These are phyloP conservation scores for Vickermania ingenoplastis DNA, from an alignment of 208 protist species.

Conservation along the genomic window DNA sequence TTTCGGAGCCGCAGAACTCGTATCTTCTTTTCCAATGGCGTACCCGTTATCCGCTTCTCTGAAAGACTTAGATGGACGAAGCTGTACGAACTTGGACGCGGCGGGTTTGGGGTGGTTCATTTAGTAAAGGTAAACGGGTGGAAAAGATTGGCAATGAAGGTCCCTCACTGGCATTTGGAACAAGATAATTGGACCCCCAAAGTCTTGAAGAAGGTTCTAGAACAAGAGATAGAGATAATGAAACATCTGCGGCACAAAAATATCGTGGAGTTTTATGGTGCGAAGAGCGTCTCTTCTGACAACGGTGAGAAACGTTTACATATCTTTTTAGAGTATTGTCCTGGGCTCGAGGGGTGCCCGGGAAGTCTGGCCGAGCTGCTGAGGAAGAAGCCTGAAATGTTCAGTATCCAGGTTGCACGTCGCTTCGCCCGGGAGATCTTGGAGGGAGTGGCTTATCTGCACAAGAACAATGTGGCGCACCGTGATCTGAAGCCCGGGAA, in stretches of 20 bases:
- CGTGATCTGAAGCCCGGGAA: slow-evolving; percentile 89
- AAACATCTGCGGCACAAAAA: neutral
- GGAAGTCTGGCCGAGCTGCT: neutral
- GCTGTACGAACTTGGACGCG: neutral
- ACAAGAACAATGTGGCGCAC: slow-evolving; percentile 84
- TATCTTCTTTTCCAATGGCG: too few species aligned
- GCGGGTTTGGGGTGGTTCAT: neutral
- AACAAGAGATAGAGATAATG: neutral
- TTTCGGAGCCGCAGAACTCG: too few species aligned
- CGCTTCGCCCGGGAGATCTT: slow-evolving; percentile 74
- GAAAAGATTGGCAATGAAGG: neutral
- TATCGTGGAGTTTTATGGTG: neutral
- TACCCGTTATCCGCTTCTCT: too few species aligned
- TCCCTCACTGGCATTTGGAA: too few species aligned
- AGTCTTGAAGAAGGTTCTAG: slow-evolving; percentile 79
- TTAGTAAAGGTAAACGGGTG: neutral
- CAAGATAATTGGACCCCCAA: too few species aligned
- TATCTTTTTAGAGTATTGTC: neutral
- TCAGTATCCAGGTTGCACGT: slow-evolving; percentile 27
- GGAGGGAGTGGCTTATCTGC: slow-evolving; percentile 82
- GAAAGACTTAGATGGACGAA: too few species aligned
- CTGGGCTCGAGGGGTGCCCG: neutral
- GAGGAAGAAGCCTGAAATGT: neutral
- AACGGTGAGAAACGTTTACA: neutral
- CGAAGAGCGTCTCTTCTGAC: neutral